phyloP scores from a whole-genome alignment of 108 stramenopile species.

The Nitzschia palea region DNA sequence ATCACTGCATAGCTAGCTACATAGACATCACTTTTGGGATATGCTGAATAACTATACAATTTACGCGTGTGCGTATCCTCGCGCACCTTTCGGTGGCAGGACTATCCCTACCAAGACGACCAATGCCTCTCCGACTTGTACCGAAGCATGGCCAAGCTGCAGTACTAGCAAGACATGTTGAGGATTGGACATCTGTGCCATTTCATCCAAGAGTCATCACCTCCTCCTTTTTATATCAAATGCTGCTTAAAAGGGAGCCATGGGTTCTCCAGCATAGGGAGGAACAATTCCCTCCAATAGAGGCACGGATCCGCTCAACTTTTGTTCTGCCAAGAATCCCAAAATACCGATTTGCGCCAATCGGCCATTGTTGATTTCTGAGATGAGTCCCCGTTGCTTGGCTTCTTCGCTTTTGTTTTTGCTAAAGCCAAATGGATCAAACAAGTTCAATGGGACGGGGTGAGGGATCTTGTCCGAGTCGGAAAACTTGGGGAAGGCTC shows the following conservation, averaged over 20 bases:
- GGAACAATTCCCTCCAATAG: constrained; percentile 66
- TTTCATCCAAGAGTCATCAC: too few relatives aligned
- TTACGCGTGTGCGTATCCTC: too few relatives aligned
- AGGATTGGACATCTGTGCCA: too few relatives aligned
- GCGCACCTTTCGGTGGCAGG: too few relatives aligned
- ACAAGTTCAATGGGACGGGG: constrained; percentile 78
- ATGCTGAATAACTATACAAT: too few relatives aligned
- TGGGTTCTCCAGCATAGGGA: constrained; percentile 62
- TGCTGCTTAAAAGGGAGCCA: constrained; percentile 62
- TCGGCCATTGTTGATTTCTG: constrained; percentile 81
- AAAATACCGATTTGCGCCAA: constrained; percentile 75
- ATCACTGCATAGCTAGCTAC: too few relatives aligned
- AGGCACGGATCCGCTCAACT: constrained; percentile 73
- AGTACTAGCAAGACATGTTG: too few relatives aligned
- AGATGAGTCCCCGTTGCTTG: constrained; percentile 59
- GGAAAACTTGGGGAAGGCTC: constrained; percentile 64
- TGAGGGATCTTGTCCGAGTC: constrained; percentile 59
- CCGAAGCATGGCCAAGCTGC: too few relatives aligned
- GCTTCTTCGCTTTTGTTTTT: constrained; percentile 53
- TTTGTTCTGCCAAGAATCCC: constrained; percentile 71
- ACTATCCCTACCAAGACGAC: too few relatives aligned
- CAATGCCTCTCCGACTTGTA: too few relatives aligned
- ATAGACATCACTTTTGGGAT: too few relatives aligned
- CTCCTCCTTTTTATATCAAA: too few relatives aligned
- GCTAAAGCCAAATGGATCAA: constrained; percentile 68